phyloP scores from a whole-genome alignment of 108 stramenopile genomes.

The Discostella pseudostelligera region DNA sequence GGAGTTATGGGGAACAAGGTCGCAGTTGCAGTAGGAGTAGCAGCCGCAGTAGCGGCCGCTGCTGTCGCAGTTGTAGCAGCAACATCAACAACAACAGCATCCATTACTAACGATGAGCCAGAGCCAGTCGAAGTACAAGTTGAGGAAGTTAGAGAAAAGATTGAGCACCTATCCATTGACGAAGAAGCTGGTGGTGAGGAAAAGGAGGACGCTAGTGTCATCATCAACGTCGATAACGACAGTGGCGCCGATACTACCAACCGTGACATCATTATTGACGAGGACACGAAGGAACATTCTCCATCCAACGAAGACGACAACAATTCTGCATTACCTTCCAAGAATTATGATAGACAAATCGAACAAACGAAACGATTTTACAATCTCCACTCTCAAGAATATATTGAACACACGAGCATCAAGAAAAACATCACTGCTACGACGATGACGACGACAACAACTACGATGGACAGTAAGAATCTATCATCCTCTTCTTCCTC shows the following conservation, averaged over 20 bases:
- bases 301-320: not conserved
- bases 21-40: not conserved
- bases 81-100: not conserved
- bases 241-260: not conserved
- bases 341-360: not conserved
- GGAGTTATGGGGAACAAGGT: too few relatives aligned
- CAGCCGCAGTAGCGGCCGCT: not conserved
- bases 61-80: not conserved
- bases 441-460: not conserved
- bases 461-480: not conserved
- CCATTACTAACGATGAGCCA: not conserved
- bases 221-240: not conserved
- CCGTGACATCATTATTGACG: too few relatives aligned
- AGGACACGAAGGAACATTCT: not conserved
- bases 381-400: conserved; percentile 20
- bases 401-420: conserved; percentile 2
- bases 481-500: not conserved
- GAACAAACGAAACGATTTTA: conserved; percentile 32
- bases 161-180: conserved; percentile 16
- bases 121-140: conserved; percentile 1
- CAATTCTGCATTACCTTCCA: not conserved
- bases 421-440: not conserved
- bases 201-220: not conserved
- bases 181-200: not conserved
- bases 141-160: conserved; percentile 16